These are phyloP conservation scores for Colletotrichum sp. DNA, from an alignment of 2,329 filamentous ascomycete genomes.

Conservation along the genomic window DNA sequence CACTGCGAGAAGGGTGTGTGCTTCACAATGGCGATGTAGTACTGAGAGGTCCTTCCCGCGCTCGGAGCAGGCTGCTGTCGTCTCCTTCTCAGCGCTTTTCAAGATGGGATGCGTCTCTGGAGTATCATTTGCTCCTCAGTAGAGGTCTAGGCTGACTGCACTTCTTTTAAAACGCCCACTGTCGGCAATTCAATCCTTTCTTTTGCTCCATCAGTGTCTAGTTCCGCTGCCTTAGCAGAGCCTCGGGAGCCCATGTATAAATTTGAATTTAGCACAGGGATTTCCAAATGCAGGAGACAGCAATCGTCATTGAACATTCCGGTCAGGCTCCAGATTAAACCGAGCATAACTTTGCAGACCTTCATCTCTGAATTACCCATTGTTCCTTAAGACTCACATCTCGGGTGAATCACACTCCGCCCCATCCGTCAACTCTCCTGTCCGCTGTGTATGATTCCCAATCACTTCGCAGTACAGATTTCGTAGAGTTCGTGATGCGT, in stretches of 20 bases:
- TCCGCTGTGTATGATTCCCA: background rate
- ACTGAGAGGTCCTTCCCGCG: background rate
- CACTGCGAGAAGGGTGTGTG: background rate
- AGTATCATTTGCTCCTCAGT: background rate
- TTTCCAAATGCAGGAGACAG: background rate
- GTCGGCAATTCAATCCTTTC: accelerated
- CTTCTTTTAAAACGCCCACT: background rate
- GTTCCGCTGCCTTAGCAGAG: background rate
- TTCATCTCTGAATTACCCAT: background rate
- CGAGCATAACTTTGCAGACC: background rate
- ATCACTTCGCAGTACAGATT: background rate
- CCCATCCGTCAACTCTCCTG: background rate
- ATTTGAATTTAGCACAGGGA: background rate
- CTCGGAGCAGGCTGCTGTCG: background rate
- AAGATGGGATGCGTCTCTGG: background rate
- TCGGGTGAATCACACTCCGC: too few relatives aligned
- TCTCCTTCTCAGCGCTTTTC: background rate
- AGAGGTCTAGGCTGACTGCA: background rate
- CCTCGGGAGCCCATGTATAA: background rate
- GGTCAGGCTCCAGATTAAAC: background rate
- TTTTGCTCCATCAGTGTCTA: background rate
- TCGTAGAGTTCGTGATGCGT: background rate
- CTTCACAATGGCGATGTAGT: background rate
- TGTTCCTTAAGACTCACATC: background rate
- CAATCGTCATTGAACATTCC: too few relatives aligned